Evolutionary conservation across 768 basidiomycete species (phyloP).

Genomic region (Calocera cornea): DNA sequence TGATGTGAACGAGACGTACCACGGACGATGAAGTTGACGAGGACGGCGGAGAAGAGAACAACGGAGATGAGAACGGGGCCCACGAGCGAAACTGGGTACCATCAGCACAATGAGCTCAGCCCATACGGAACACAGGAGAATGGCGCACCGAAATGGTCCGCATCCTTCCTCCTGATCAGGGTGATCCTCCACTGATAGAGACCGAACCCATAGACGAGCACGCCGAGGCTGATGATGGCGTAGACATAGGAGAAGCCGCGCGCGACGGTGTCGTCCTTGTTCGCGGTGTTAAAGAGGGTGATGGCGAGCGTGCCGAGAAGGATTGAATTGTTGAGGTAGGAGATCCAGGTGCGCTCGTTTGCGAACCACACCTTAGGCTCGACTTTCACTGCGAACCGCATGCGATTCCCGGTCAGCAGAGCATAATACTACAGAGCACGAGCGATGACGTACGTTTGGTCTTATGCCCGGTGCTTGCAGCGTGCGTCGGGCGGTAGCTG

Average conservation of each 20-base stretch:
- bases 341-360: conserved; percentile 88
- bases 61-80: conserved; percentile 77
- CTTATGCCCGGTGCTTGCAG: background rate
- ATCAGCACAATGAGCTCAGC: background rate
- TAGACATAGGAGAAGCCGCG: conserved; percentile 72
- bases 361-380: conserved; percentile 98
- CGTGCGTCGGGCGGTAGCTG: background rate
- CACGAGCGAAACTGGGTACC: conserved; percentile 49
- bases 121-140: conserved; percentile 7
- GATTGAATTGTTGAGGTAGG: conserved; percentile 78
- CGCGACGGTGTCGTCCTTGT: conserved; percentile 49
- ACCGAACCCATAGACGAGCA: conserved; percentile 71
- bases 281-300: conserved; percentile 72
- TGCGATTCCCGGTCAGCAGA: too few relatives aligned
- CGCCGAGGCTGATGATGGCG: conserved; percentile 58
- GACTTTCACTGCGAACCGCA: conserved; percentile 42
- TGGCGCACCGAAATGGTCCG: conserved; percentile 70
- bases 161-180: conserved; percentile 79
- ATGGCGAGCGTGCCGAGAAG: conserved; percentile 73
- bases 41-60: conserved; percentile 72
- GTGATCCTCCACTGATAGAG: conserved; percentile 81
- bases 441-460: background rate
- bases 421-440: too few relatives aligned
- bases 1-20: conserved; percentile 33
- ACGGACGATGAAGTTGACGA: conserved; percentile 78